Percentiles rank a stretch among this genome's conserved stretches.
Evolutionary conservation across 2,329 filamentous ascomycete species (phyloP).

Genomic region (Septoria linicola): DNA sequence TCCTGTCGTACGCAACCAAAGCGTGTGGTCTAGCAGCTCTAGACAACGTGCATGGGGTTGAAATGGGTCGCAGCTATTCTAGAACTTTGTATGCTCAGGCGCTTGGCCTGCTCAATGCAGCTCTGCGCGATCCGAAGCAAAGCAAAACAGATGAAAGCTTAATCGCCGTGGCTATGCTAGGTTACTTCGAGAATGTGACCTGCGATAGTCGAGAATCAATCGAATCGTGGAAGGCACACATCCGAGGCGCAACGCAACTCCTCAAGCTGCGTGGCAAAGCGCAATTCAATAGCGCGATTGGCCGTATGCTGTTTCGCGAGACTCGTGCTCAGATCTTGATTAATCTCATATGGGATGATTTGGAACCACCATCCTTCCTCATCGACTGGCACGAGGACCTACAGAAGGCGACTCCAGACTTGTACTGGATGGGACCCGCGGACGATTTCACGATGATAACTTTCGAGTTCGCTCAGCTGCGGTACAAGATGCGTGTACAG

Average conservation of each 20-base stretch:
- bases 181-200: constrained; percentile 41
- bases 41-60: constrained; percentile 31
- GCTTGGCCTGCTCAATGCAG: constrained; percentile 36
- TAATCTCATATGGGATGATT: constrained; percentile 35
- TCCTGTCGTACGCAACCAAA: constrained; percentile 32
- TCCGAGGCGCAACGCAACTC: constrained; percentile 39
- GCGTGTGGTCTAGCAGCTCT: constrained; percentile 37
- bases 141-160: constrained; percentile 37
- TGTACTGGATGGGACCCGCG: constrained; percentile 22
- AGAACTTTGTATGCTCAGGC: constrained; percentile 34
- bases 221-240: constrained; percentile 42
- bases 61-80: constrained; percentile 29
- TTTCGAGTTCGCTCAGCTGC: constrained; percentile 31
- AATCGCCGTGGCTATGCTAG: constrained; percentile 39
- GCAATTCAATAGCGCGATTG: constrained; percentile 32
- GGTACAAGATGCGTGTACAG: constrained; percentile 22
- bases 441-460: constrained; percentile 29
- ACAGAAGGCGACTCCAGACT: constrained; percentile 12
- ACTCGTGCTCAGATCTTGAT: constrained; percentile 31
- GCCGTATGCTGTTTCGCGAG: constrained; percentile 34
- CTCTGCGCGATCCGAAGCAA: constrained; percentile 34
- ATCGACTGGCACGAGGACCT: constrained; percentile 33
- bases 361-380: constrained; percentile 32
- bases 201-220: constrained; percentile 35
- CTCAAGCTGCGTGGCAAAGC: constrained; percentile 35